Evolutionary conservation across 1,284 basidiomycete species (phyloP).

Genomic region (Austropuccinia psidii): DNA sequence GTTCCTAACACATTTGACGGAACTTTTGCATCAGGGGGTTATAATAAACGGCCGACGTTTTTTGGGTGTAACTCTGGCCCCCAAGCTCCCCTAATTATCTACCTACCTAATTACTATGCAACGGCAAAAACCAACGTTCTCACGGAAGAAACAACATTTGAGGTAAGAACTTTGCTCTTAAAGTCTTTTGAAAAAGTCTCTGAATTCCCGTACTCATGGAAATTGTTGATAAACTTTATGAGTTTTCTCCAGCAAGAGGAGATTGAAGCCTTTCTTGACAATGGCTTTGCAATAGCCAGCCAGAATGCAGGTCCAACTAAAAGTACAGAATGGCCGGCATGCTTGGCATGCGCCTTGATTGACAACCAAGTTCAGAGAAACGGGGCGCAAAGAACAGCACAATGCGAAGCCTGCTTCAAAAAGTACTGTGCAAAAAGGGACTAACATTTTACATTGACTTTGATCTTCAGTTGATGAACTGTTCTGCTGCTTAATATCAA

Average conservation of each 20-base stretch:
- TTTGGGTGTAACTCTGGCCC: conserved; percentile 21
- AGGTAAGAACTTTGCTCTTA: neutral
- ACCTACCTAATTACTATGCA: conserved; percentile 23
- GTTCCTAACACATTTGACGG: conserved; percentile 22
- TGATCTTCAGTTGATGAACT: too few relatives aligned
- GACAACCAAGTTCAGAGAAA: conserved; percentile 18
- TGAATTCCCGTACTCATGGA: neutral
- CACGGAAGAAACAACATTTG: conserved; percentile 14
- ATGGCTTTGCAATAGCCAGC: conserved; percentile 13
- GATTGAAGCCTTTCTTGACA: conserved; percentile 4
- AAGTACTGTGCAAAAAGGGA: conserved; percentile 12
- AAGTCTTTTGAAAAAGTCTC: neutral
- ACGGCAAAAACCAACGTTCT: neutral
- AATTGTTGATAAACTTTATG: neutral
- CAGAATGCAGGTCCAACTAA: neutral
- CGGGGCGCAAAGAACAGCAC: conserved; percentile 5
- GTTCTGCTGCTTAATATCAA: too few relatives aligned
- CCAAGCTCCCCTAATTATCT: conserved; percentile 15
- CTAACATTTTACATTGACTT: too few relatives aligned
- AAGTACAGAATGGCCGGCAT: conserved; percentile 13
- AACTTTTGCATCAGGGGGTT: conserved; percentile 1
- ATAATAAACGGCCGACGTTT: conserved; percentile 19
- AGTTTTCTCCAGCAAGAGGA: neutral
- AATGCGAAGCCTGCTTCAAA: conserved; percentile 27
- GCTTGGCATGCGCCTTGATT: conserved; percentile 27